A percentile compares a stretch with the other conserved stretches of the same genome.
Conservation (phyloP, 176 grass and related monocot species). For the Raddia guianensis region DNA sequence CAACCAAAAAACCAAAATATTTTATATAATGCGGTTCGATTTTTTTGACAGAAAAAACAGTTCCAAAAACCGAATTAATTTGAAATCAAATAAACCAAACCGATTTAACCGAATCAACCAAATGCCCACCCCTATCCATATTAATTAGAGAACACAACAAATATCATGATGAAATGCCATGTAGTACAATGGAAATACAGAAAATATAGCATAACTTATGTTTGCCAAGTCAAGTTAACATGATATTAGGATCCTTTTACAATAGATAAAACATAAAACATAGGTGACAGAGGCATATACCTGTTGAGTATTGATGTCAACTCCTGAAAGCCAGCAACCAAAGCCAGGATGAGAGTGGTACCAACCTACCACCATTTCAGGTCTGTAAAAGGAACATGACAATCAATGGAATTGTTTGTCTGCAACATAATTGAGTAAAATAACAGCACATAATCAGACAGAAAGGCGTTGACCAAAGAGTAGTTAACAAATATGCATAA, state of each 20-base stretch:
- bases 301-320: constrained; percentile 94
- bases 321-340: constrained; percentile 95
- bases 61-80: too few relatives aligned
- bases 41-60: too few relatives aligned
- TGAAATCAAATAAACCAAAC: too few relatives aligned
- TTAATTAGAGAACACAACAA: background rate
- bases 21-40: too few relatives aligned
- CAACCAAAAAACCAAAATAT: too few relatives aligned
- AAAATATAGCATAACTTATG: background rate
- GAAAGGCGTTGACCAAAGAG: background rate
- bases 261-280: background rate
- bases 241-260: background rate
- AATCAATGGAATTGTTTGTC: constrained; percentile 15
- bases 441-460: constrained; percentile 3
- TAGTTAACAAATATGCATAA: background rate
- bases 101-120: too few relatives aligned
- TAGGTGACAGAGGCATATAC: constrained; percentile 25
- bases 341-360: constrained; percentile 95
- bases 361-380: constrained; percentile 96
- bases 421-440: background rate
- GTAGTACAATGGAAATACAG: background rate
- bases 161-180: background rate
- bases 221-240: constrained; percentile 1
- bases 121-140: background rate
- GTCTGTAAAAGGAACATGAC: constrained; percentile 54